Evolutionary conservation across 352 stramenopile species (phyloP).

Genomic region (Phytophthora boehmeriae): DNA sequence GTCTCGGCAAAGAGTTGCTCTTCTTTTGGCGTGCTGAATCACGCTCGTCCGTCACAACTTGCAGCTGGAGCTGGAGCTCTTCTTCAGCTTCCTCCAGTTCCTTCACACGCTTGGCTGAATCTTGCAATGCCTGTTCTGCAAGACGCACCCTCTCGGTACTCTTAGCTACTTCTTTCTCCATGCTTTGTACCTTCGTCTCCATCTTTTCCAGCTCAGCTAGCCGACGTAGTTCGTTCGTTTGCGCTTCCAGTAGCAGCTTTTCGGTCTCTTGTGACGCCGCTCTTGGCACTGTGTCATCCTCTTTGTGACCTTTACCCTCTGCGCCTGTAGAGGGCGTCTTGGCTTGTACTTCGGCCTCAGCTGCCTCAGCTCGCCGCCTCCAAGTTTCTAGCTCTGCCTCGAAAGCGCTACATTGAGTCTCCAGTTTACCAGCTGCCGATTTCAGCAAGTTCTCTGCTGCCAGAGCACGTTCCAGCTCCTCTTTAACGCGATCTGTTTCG

Average conservation of each 20-base stretch:
- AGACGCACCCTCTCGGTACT: slow-evolving; percentile 27
- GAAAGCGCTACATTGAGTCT: slow-evolving; percentile 37
- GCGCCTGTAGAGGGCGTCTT: slow-evolving; percentile 1
- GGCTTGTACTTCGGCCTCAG: slow-evolving; percentile 33
- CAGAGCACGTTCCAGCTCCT: slow-evolving; percentile 42
- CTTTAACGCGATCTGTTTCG: slow-evolving; percentile 51
- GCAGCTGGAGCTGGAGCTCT: slow-evolving; percentile 78
- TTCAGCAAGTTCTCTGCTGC: slow-evolving; percentile 42
- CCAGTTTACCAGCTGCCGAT: slow-evolving; percentile 33
- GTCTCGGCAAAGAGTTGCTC: slow-evolving; percentile 84
- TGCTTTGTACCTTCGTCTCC: slow-evolving; percentile 58
- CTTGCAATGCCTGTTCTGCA: slow-evolving; percentile 47
- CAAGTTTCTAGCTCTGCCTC: slow-evolving; percentile 48
- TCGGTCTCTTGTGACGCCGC: slow-evolving; percentile 45
- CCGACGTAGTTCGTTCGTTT: slow-evolving; percentile 75
- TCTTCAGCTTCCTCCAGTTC: slow-evolving; percentile 76
- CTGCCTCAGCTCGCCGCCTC: slow-evolving; percentile 35
- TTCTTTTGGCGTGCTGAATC: slow-evolving; percentile 85
- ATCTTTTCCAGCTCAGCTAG: slow-evolving; percentile 76
- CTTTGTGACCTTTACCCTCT: slow-evolving; percentile 8
- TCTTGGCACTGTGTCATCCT: slow-evolving; percentile 23
- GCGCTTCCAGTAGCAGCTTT: slow-evolving; percentile 63
- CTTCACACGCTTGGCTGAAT: slow-evolving; percentile 44
- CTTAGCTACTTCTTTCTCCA: slow-evolving; percentile 50
- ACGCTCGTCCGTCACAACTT: slow-evolving; percentile 85